Percentiles rank a stretch among this genome's conserved stretches.
These are phyloP conservation scores for Phialocephala subalpina DNA, from an alignment of 2,329 filamentous ascomycete genomes.

Conservation along the genomic window DNA sequence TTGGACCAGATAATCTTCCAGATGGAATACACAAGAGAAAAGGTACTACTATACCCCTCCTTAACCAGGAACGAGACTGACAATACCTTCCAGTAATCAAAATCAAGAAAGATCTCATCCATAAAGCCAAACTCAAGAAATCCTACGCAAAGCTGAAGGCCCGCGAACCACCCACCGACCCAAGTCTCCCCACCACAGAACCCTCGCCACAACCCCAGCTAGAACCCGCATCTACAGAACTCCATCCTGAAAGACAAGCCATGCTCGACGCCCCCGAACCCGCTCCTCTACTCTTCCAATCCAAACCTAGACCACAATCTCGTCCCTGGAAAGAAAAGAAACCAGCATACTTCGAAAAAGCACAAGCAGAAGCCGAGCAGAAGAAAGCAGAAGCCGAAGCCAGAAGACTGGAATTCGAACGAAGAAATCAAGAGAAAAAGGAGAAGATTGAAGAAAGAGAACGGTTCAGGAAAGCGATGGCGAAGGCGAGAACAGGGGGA, in stretches of 20 bases:
- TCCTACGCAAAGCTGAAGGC: slow-evolving; percentile 89
- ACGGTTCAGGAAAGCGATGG: slow-evolving; percentile 55
- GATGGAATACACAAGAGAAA: slow-evolving; percentile 90
- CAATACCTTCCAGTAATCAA: slow-evolving; percentile 71
- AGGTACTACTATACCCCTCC: slow-evolving; percentile 50
- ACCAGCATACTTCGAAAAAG: slow-evolving; percentile 48
- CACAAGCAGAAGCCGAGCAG: slow-evolving; percentile 49
- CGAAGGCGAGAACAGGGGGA: slow-evolving; percentile 57
- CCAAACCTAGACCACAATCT: background rate
- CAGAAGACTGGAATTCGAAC: slow-evolving; percentile 54
- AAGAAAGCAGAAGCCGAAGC: slow-evolving; percentile 65
- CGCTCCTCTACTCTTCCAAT: slow-evolving; percentile 17
- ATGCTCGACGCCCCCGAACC: slow-evolving; percentile 58
- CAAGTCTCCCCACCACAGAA: slow-evolving; percentile 23
- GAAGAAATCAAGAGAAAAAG: slow-evolving; percentile 60
- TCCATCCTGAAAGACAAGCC: slow-evolving; percentile 67
- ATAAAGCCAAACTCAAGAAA: slow-evolving; percentile 93
- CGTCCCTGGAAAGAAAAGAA: slow-evolving; percentile 34
- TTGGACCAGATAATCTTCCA: slow-evolving; percentile 89
- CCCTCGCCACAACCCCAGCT: background rate
- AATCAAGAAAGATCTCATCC: slow-evolving; percentile 88
- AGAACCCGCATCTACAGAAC: slow-evolving; percentile 49
- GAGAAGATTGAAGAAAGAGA: slow-evolving; percentile 69
- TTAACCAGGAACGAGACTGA: slow-evolving; percentile 14
- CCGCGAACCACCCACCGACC: slow-evolving; percentile 35